Conservation (phyloP, 202 grass and related monocot genomes). For the Bolboschoenoplectus hybrid region DNA sequence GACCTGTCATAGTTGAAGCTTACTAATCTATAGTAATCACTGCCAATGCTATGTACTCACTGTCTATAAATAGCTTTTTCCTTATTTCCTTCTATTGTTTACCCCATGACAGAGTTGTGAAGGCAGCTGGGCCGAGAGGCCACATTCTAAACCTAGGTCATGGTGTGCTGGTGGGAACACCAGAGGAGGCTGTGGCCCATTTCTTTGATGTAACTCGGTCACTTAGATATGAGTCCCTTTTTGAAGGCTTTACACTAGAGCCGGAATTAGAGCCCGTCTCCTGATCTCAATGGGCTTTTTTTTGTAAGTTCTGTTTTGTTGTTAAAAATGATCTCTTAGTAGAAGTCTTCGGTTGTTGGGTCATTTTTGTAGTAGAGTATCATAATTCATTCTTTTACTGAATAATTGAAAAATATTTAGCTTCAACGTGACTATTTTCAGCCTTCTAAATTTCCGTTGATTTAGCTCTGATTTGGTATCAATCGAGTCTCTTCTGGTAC, state of each 20-base stretch:
- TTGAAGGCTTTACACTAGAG: conserved; percentile 61
- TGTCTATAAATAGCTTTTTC: conserved; percentile 33
- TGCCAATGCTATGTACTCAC: background rate
- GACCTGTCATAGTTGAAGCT: conserved; percentile 1
- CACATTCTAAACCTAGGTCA: conserved; percentile 97
- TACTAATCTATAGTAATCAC: background rate
- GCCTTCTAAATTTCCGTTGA: background rate
- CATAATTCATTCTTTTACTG: conserved; percentile 20
- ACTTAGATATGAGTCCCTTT: conserved; percentile 88
- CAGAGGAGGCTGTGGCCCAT: conserved; percentile 92
- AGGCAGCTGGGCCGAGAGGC: conserved; percentile 73
- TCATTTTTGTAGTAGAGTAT: conserved; percentile 30
- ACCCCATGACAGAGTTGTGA: conserved; percentile 69
- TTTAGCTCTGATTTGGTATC: background rate
- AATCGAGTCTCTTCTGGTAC: background rate
- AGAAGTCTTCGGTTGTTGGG: background rate
- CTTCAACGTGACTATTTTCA: background rate
- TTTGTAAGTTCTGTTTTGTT: conserved; percentile 22
- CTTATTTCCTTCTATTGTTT: conserved; percentile 33
- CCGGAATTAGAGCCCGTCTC: conserved; percentile 57
- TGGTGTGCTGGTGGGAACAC: conserved; percentile 83
- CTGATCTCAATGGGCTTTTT: conserved; percentile 35
- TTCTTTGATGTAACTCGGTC: conserved; percentile 91
- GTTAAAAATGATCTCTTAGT: background rate
- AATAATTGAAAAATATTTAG: conserved; percentile 21